A percentile compares a stretch with the other conserved stretches of the same genome.
Conservation (phyloP, 2,329 filamentous ascomycete species). For the Alternaria sp. region DNA sequence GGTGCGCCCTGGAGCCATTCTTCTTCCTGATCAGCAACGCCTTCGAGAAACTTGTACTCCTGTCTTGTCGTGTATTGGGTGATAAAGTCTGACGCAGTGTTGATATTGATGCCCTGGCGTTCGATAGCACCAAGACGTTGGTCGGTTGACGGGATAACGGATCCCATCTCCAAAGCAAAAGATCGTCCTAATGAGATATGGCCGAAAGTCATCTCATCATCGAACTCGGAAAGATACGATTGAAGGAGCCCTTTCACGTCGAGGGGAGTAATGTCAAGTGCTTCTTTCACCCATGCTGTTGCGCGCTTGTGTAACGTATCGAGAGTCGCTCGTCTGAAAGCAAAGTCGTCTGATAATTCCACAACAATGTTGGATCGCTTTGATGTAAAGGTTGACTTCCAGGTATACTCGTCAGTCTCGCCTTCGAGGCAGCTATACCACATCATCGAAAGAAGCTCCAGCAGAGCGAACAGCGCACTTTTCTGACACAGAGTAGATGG, state of each 20-base stretch:
- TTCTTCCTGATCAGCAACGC: conserved; percentile 71
- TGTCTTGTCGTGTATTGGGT: conserved; percentile 97
- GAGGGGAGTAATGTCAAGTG: conserved; percentile 84
- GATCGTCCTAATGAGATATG: conserved; percentile 92
- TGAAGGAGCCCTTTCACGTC: conserved; percentile 95
- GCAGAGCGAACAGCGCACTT: conserved; percentile 86
- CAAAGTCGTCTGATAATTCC: conserved; percentile 92
- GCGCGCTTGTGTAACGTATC: conserved; percentile 79
- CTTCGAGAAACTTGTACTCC: conserved; percentile 89
- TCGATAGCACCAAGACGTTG: conserved; percentile 84
- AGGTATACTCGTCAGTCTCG: conserved; percentile 92
- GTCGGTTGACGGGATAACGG: conserved; percentile 83
- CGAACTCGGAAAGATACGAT: conserved; percentile 94
- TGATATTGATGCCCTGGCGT: conserved; percentile 76
- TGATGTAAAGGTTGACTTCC: conserved; percentile 81
- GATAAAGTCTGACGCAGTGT: conserved; percentile 94
- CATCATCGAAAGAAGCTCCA: conserved; percentile 92
- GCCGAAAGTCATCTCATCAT: conserved; percentile 88
- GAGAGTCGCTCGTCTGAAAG: conserved; percentile 80
- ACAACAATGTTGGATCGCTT: conserved; percentile 79
- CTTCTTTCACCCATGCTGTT: conserved; percentile 78
- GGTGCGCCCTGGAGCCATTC: conserved; percentile 65
- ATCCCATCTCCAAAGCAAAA: conserved; percentile 92
- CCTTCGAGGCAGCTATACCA: conserved; percentile 94
- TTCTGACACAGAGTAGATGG: conserved; percentile 91